These are phyloP conservation scores for Goffeauzyma gilvescens DNA, from an alignment of 768 basidiomycete species.

Conservation along the genomic window DNA sequence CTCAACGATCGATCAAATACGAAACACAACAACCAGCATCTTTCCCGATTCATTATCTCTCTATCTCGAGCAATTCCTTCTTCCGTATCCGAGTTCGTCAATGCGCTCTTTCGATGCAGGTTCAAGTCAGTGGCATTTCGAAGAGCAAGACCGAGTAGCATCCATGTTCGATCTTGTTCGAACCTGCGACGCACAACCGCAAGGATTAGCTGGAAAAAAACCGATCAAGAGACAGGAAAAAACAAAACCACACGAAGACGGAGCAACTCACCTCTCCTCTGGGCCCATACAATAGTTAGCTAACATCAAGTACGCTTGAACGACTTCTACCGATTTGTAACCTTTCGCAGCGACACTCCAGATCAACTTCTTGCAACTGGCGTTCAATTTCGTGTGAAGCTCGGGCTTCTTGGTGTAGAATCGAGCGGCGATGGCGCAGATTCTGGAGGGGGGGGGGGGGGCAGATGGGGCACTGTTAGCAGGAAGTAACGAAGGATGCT, in stretches of 20 bases:
- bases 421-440: constrained; percentile 84
- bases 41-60: constrained; percentile 77
- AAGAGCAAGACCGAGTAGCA: constrained; percentile 71
- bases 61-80: constrained; percentile 58
- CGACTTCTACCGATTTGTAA: constrained; percentile 60
- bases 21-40: constrained; percentile 82
- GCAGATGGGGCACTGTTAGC: neutral
- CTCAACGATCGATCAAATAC: constrained; percentile 78
- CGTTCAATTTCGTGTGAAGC: constrained; percentile 48
- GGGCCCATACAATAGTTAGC: constrained; percentile 82
- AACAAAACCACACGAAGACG: no score
- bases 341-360: constrained; percentile 38
- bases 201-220: neutral
- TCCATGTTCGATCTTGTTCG: constrained; percentile 89
- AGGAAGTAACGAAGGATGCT: neutral
- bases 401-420: constrained; percentile 70
- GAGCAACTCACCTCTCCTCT: constrained; percentile 45
- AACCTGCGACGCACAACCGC: constrained; percentile 34
- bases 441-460: constrained; percentile 34
- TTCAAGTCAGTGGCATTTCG: constrained; percentile 94
- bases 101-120: constrained; percentile 63
- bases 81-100: constrained; percentile 50
- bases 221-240: no score
- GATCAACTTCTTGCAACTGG: constrained; percentile 63
- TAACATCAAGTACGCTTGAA: constrained; percentile 82